Evolutionary conservation across 306 rosid genomes (phyloP).

Genomic region (Herpetospermum pedunculosum): DNA sequence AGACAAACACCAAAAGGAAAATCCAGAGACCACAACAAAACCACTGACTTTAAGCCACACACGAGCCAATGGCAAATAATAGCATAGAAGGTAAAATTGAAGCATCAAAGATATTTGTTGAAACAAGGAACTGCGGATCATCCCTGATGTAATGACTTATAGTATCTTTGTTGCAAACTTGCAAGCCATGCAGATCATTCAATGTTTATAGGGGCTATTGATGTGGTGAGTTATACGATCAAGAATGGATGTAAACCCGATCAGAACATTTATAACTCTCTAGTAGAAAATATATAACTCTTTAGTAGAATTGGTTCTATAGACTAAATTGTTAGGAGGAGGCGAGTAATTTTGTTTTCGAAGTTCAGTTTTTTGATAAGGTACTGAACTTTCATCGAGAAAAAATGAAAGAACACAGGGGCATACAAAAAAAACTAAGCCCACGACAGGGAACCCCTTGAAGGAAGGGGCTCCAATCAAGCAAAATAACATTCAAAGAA

Average conservation of each 20-base stretch:
- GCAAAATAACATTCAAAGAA: too few species aligned
- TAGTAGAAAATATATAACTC: conserved; percentile 61
- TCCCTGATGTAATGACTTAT: conserved; percentile 64
- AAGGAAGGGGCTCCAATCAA: too few species aligned
- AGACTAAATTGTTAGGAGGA: conserved; percentile 44
- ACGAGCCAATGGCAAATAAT: not conserved
- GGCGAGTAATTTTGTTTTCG: conserved; percentile 38
- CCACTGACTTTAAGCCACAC: not conserved
- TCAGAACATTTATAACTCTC: conserved; percentile 59
- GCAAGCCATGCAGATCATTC: conserved; percentile 64
- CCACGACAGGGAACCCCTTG: too few species aligned
- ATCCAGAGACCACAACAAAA: not conserved
- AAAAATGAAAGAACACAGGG: too few species aligned
- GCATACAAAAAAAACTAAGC: too few species aligned
- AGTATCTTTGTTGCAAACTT: conserved; percentile 62
- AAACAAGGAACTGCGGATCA: conserved; percentile 47
- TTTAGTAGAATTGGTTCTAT: conserved; percentile 59
- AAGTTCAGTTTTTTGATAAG: too few species aligned
- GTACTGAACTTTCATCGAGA: too few species aligned
- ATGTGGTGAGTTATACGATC: conserved; percentile 67
- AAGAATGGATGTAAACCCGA: conserved; percentile 69
- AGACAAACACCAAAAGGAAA: not conserved
- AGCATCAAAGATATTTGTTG: conserved; percentile 28
- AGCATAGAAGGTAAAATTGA: not conserved
- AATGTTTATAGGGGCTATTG: conserved; percentile 56